Evolutionary conservation across 257 asterid species (phyloP), one percentile per base, ranked within the genome.

Genomic region (Solanum paucissectum): DNA sequence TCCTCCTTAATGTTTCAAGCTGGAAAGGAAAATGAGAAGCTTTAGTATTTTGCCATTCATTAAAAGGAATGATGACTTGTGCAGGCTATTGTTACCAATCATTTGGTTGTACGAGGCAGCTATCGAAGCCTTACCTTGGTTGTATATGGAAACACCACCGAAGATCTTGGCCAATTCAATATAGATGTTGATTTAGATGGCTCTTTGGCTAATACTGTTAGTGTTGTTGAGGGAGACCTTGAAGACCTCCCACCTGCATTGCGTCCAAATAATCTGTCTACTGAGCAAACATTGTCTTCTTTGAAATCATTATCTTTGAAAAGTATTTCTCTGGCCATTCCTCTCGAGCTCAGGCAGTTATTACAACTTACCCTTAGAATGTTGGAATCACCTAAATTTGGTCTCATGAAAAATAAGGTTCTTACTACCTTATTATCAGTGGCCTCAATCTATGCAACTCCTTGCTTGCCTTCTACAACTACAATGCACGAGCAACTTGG

Each of bases 91-190:
- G 95, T 97, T 83, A 95, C 99, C 87, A 95, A 89, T 90, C 99
- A 95, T 95, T 90, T 97, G 95, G 98, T 95, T 77, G 92, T 97
- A 37, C 93, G 99, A 89, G 99, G 99, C 90, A 95, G 98, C 95
- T 97, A 95, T 91, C 97, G 98, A 87, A 94, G 95, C 95, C 95
- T 97, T 74, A 97, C 98, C 94, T 92, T 97, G 98, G 99, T 97
- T 86, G 88, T 97, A 88, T 97, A 95, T 88, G 99, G 99, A 72
- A 95, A 95, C 89, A 95, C 98, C 68, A 95, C 98, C 1, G 98
- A 94, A 92, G 99, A 95, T 93, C 90, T 97, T 74, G 98, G 99
- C 88, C 99, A 97, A 89, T 97, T 93, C 87, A 97, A 93, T 93
- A 95, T 95, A 87, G 98, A 94, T 90, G 99, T 95, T 84, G 99